Conservation (phyloP, 495 filamentous ascomycete genomes). For the Hypoxylon fuscum region DNA sequence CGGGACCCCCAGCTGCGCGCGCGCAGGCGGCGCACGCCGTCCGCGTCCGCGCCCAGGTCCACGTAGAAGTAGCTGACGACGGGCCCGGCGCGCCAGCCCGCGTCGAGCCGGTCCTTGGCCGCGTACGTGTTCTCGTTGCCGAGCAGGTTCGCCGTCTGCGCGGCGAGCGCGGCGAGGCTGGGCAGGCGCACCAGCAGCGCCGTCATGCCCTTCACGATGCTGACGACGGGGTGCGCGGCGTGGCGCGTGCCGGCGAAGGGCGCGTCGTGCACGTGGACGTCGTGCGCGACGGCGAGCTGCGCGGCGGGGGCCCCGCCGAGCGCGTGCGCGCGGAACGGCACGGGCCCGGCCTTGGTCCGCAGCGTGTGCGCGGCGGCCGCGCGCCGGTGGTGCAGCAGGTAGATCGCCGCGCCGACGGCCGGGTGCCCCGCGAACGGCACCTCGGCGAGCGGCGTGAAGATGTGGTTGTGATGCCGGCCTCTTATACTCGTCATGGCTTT, state of each 20-base stretch:
- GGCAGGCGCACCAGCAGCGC: constrained; percentile 65
- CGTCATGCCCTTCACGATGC: constrained; percentile 73
- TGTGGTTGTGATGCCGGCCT: neutral
- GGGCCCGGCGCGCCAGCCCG: constrained; percentile 63
- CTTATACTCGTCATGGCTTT: constrained; percentile 3
- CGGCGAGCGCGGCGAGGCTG: constrained; percentile 51
- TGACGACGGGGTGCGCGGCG: constrained; percentile 54
- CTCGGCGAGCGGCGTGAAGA: constrained; percentile 55
- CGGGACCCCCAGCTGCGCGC: constrained; percentile 62
- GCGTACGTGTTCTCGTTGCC: constrained; percentile 36
- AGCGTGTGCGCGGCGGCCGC: constrained; percentile 50
- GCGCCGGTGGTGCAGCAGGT: constrained; percentile 50
- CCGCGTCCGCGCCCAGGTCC: constrained; percentile 40
- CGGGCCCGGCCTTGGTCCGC: constrained; percentile 67
- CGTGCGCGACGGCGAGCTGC: constrained; percentile 66
- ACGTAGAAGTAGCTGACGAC: constrained; percentile 65
- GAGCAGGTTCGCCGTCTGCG: constrained; percentile 39
- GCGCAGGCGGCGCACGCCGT: constrained; percentile 37
- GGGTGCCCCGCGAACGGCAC: constrained; percentile 81
- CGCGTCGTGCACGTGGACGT: constrained; percentile 65
- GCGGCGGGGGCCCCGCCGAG: constrained; percentile 38
- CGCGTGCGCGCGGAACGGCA: constrained; percentile 31
- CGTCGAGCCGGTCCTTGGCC: constrained; percentile 54
- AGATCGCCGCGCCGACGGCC: constrained; percentile 71
- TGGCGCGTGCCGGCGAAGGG: constrained; percentile 25